Evolutionary conservation across 768 basidiomycete genomes (phyloP).

Genomic region (Tulasnella calospora): DNA sequence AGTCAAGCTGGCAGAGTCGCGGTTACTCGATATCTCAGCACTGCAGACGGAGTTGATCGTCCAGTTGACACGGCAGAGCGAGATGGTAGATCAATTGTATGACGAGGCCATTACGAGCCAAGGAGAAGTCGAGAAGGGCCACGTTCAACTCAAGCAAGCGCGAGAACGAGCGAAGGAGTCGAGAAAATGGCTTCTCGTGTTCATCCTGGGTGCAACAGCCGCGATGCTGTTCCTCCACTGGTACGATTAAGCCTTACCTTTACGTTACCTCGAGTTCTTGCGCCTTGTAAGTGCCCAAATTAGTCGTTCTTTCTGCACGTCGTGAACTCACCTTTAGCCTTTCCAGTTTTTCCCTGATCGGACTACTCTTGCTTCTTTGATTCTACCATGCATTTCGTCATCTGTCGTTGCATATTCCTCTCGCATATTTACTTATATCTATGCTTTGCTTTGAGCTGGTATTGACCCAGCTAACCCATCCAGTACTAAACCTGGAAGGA

Average conservation of each 20-base stretch:
- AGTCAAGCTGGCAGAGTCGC: slow-evolving; percentile 87
- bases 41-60: slow-evolving; percentile 87
- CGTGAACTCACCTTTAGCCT: background rate
- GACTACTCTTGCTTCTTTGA: background rate
- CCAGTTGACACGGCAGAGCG: slow-evolving; percentile 84
- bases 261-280: background rate
- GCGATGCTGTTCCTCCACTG: slow-evolving; percentile 90
- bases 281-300: background rate
- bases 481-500: background rate
- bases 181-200: slow-evolving; percentile 82
- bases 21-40: slow-evolving; percentile 86
- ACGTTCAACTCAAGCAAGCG: slow-evolving; percentile 84
- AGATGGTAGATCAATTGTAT: slow-evolving; percentile 87
- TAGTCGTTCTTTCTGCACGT: background rate
- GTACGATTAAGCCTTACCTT: slow-evolving; percentile 43
- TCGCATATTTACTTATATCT: background rate
- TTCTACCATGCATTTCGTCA: background rate
- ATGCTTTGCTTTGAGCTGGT: background rate
- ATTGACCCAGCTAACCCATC: background rate
- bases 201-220: slow-evolving; percentile 86
- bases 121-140: slow-evolving; percentile 81
- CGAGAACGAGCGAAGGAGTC: slow-evolving; percentile 80
- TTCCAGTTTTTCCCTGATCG: slow-evolving; percentile 4
- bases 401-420: background rate
- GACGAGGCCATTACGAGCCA: slow-evolving; percentile 90